phyloP scores from a whole-genome alignment of 2,329 filamentous ascomycete species.

The Paramyrothecium sp. region DNA sequence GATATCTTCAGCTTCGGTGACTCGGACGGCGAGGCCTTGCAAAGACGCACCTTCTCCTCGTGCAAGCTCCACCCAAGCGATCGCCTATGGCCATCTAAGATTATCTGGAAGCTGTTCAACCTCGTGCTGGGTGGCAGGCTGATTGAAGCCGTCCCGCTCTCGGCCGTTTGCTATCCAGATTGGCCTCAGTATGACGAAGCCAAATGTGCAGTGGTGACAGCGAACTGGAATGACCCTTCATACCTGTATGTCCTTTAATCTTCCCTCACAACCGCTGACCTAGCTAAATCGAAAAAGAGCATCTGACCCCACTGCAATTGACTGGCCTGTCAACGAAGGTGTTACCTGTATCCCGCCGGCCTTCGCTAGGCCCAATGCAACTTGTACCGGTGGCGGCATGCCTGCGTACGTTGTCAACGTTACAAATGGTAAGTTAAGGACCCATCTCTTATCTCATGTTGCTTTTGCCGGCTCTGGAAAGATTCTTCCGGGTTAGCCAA shows the following conservation, averaged over 20 bases:
- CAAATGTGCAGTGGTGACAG: conserved; percentile 20
- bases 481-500: not conserved
- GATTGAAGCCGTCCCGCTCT: conserved; percentile 29
- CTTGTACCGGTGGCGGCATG: conserved; percentile 39
- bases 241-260: too few species aligned
- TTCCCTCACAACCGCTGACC: too few species aligned
- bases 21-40: too few species aligned
- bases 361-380: conserved; percentile 8
- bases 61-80: conserved; percentile 35
- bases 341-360: conserved; percentile 34
- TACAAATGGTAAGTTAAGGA: conserved; percentile 21
- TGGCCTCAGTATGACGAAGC: conserved; percentile 21
- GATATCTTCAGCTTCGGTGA: too few species aligned
- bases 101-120: conserved; percentile 32
- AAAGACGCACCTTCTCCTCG: too few species aligned
- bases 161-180: conserved; percentile 26
- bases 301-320: conserved; percentile 36
- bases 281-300: too few species aligned
- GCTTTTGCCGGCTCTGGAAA: too few species aligned
- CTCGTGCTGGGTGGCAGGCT: conserved; percentile 27
- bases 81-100: conserved; percentile 20
- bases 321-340: conserved; percentile 38
- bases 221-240: conserved; percentile 24
- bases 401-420: conserved; percentile 41
- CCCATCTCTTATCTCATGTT: too few species aligned